Percentiles rank a stretch among this genome's conserved stretches.
Conservation (phyloP, 139 green algal species). For the Zygnema circumcarinatum region DNA sequence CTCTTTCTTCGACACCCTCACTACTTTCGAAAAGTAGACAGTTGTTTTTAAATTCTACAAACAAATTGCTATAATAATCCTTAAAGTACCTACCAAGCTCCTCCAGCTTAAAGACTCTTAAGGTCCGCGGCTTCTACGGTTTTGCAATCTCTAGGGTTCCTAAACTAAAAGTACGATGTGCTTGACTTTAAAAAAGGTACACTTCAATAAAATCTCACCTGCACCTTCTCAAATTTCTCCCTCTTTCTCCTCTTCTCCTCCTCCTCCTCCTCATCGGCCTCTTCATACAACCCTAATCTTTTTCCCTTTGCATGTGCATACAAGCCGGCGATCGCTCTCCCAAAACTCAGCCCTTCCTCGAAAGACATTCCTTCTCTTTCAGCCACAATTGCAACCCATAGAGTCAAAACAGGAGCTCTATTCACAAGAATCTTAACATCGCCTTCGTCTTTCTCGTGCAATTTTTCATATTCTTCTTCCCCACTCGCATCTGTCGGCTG, state of each 20-base stretch:
- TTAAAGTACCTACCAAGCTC: not conserved
- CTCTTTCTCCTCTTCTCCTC: conserved; percentile 14
- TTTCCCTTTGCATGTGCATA: conserved; percentile 37
- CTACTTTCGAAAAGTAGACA: no score
- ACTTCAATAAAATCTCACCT: not conserved
- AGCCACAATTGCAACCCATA: conserved; percentile 37
- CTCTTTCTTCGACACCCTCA: no score
- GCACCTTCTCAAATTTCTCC: not conserved
- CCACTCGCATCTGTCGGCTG: no score
- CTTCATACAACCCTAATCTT: conserved; percentile 18
- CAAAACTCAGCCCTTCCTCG: conserved; percentile 36
- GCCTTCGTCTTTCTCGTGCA: no score
- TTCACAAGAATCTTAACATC: conserved; percentile 30
- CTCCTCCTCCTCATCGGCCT: conserved; percentile 12
- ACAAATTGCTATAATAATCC: no score
- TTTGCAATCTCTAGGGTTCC: not conserved
- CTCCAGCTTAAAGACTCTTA: not conserved
- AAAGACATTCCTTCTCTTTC: conserved; percentile 17
- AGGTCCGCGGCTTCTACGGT: not conserved
- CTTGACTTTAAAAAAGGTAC: not conserved
- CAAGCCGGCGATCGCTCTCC: conserved; percentile 25
- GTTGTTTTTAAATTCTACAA: no score
- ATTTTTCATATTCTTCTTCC: no score
- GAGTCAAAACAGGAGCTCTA: conserved; percentile 29
- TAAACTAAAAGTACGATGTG: not conserved